A percentile compares a stretch with the other conserved stretches of the same genome.
These are phyloP conservation scores for Piloderma croceum DNA, from an alignment of 768 basidiomycete genomes.

Conservation along the genomic window DNA sequence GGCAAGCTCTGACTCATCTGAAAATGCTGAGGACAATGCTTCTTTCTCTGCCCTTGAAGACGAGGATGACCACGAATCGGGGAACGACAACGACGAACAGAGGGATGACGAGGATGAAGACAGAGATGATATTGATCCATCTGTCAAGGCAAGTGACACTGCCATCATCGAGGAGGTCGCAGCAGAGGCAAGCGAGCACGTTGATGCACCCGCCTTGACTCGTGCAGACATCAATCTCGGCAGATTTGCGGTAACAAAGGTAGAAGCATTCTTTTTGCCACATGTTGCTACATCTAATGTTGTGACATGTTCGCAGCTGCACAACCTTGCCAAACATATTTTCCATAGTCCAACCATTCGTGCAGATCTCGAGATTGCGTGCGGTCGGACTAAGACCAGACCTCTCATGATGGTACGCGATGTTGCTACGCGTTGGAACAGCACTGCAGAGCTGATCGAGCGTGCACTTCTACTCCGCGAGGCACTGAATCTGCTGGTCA, in stretches of 20 bases:
- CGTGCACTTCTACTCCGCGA: conserved; percentile 9
- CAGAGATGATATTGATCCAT: conserved; percentile 13
- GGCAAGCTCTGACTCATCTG: no score
- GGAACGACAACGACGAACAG: conserved; percentile 1
- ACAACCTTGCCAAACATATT: background rate
- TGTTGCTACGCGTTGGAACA: conserved; percentile 23
- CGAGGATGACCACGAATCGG: no score
- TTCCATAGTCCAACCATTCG: no score
- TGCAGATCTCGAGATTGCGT: no score
- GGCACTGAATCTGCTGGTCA: conserved; percentile 3
- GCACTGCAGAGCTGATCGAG: conserved; percentile 13
- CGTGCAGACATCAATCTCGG: conserved; percentile 3
- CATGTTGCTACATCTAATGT: conserved; percentile 16
- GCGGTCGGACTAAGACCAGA: background rate
- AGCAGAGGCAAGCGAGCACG: conserved; percentile 2
- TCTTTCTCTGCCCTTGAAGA: conserved; percentile 1
- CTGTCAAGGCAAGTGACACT: conserved; percentile 17
- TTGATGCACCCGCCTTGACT: background rate
- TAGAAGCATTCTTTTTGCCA: conserved; percentile 11
- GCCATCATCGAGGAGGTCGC: conserved; percentile 10
- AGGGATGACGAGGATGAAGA: conserved; percentile 1
- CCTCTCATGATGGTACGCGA: conserved; percentile 14
- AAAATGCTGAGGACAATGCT: conserved; percentile 13
- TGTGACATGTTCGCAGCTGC: conserved; percentile 1
- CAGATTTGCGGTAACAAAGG: conserved; percentile 7